Percentiles rank a stretch among this genome's conserved stretches.
phyloP scores from a whole-genome alignment of 305 asterid species.

The Fraxinus albicans region DNA sequence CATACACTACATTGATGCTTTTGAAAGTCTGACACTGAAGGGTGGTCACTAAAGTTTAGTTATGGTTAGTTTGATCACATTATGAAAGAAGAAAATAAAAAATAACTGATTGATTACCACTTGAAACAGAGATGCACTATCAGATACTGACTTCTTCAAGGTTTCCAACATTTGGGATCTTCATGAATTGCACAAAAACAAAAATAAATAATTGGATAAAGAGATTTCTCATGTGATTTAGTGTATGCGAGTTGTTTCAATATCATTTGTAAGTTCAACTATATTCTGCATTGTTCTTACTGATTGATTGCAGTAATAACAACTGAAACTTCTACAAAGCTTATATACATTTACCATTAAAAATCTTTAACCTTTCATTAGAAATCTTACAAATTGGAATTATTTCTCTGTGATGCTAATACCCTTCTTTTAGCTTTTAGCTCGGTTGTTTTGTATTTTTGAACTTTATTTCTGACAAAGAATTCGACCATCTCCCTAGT shows the following conservation, averaged over 20 bases:
- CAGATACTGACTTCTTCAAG: neutral
- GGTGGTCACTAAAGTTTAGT: neutral
- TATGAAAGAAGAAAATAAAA: neutral
- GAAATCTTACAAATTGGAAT: neutral
- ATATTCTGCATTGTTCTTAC: neutral
- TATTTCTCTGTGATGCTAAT: neutral
- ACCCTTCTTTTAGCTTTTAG: neutral
- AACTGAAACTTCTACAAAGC: neutral
- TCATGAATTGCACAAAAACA: neutral
- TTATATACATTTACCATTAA: neutral
- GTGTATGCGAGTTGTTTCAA: neutral
- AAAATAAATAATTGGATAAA: neutral
- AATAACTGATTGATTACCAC: neutral
- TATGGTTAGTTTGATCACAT: neutral
- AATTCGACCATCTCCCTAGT: neutral
- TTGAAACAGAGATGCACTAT: neutral
- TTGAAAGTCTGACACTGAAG: neutral
- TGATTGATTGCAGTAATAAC: neutral
- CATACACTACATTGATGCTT: neutral
- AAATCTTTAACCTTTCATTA: neutral
- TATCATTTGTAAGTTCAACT: neutral
- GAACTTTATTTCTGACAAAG: neutral
- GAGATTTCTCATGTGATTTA: neutral
- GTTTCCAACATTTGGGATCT: neutral
- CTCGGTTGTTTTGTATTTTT: neutral